A percentile compares a stretch with the other conserved stretches of the same genome.
phyloP scores from a whole-genome alignment of 2,329 filamentous ascomycete genomes.

The Waltergamsia citrina region DNA sequence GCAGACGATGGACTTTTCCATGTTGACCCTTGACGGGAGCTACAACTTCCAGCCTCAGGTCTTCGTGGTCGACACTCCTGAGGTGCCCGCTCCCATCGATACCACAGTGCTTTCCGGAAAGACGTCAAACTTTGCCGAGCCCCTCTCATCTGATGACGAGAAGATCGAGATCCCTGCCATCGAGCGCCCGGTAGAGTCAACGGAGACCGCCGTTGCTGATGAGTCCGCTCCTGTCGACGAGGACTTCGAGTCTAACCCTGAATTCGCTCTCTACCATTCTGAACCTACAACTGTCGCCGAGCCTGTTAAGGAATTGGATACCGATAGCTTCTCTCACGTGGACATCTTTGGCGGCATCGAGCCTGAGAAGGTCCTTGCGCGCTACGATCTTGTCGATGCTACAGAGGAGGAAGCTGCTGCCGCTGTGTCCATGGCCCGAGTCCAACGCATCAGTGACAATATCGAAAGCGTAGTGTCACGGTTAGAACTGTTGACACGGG shows the following conservation, averaged over 20 bases:
- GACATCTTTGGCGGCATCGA: slow-evolving; percentile 45
- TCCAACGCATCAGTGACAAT: slow-evolving; percentile 36
- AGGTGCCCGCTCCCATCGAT: slow-evolving; percentile 52
- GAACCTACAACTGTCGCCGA: slow-evolving; percentile 16
- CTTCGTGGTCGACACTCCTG: slow-evolving; percentile 66
- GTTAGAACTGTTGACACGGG: slow-evolving; percentile 25
- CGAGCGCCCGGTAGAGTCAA: slow-evolving; percentile 33
- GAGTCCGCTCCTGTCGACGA: slow-evolving; percentile 29
- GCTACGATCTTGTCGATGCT: slow-evolving; percentile 55
- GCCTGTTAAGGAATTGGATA: slow-evolving; percentile 25
- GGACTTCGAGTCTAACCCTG: slow-evolving; percentile 53
- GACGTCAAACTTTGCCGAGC: slow-evolving; percentile 42
- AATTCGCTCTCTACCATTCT: slow-evolving; percentile 51
- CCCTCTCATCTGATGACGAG: slow-evolving; percentile 34
- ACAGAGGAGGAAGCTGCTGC: slow-evolving; percentile 37
- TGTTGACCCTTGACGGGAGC: slow-evolving; percentile 50
- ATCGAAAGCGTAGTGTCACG: slow-evolving; percentile 24
- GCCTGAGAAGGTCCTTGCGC: slow-evolving; percentile 53
- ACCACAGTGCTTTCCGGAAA: slow-evolving; percentile 62
- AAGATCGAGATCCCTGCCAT: slow-evolving; percentile 48
- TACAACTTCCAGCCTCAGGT: slow-evolving; percentile 61
- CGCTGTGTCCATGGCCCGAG: slow-evolving; percentile 34
- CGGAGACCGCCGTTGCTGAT: slow-evolving; percentile 13
- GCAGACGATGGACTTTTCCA: slow-evolving; percentile 63
- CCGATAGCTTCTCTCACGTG: slow-evolving; percentile 27